phyloP scores from a whole-genome alignment of 257 asterid genomes.

The Galeopsis tetrahit region DNA sequence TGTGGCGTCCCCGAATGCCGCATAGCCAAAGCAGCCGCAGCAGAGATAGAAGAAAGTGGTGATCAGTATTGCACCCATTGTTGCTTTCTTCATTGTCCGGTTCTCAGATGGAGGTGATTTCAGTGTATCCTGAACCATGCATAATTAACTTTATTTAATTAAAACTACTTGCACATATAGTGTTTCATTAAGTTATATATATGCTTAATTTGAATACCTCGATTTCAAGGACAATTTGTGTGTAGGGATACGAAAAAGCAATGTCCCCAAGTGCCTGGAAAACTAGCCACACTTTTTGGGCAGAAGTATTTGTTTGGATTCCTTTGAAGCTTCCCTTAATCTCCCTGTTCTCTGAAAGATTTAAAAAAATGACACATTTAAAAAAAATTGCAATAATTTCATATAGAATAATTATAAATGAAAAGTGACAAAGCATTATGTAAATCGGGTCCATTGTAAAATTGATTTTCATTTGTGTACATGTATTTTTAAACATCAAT shows the following conservation, averaged over 20 bases:
- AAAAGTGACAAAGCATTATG: no score
- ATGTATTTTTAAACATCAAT: no score
- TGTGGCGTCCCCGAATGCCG: constrained; percentile 68
- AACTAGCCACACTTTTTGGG: constrained; percentile 66
- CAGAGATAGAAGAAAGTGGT: constrained; percentile 74
- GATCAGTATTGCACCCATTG: constrained; percentile 44
- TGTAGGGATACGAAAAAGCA: constrained; percentile 78
- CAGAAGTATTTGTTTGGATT: constrained; percentile 44
- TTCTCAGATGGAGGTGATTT: constrained; percentile 75
- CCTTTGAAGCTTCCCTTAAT: constrained; percentile 68
- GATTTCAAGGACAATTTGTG: constrained; percentile 67
- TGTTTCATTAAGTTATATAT: no score
- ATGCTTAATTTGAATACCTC: constrained; percentile 46
- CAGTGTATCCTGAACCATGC: constrained; percentile 60
- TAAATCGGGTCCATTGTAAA: no score
- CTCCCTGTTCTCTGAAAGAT: constrained; percentile 56
- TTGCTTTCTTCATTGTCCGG: constrained; percentile 70
- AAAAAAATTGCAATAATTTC: no score
- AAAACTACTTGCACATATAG: neutral
- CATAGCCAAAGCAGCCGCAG: constrained; percentile 75
- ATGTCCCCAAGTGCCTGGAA: constrained; percentile 76
- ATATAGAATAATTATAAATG: no score
- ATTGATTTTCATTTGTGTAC: no score
- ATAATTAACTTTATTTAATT: no score
- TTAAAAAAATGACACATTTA: no score